Evolutionary conservation across 345 rosid species (phyloP).

Genomic region (Salix viminalis): DNA sequence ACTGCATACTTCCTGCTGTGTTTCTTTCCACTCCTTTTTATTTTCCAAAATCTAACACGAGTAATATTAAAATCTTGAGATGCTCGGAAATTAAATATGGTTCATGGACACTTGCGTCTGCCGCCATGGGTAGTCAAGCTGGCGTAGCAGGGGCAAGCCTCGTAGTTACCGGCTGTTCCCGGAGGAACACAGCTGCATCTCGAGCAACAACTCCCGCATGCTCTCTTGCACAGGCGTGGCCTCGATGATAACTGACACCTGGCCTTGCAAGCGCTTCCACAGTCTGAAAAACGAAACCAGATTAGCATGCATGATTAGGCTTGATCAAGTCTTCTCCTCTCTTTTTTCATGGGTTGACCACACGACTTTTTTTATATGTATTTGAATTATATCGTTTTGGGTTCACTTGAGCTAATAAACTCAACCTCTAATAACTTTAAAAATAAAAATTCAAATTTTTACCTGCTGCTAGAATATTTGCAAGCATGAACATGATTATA

Average conservation of each 20-base stretch:
- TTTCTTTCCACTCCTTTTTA: background rate
- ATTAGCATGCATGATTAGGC: background rate
- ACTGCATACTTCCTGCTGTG: background rate
- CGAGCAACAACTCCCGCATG: constrained; percentile 68
- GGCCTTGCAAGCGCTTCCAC: constrained; percentile 44
- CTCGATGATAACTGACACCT: constrained; percentile 63
- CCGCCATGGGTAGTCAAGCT: constrained; percentile 69
- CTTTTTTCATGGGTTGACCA: too few relatives aligned
- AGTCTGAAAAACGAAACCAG: constrained; percentile 6
- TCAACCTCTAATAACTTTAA: too few relatives aligned
- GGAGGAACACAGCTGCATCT: constrained; percentile 83
- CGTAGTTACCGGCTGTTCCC: constrained; percentile 62
- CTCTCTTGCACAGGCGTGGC: constrained; percentile 56
- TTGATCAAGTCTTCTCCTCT: background rate
- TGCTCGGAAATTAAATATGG: background rate
- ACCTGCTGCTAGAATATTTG: too few relatives aligned
- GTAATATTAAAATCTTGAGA: background rate
- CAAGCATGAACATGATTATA: too few relatives aligned
- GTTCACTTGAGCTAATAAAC: too few relatives aligned
- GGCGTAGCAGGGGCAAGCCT: constrained; percentile 64
- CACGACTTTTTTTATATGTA: too few relatives aligned
- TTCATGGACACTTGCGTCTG: constrained; percentile 68
- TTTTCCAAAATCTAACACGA: background rate
- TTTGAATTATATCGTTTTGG: too few relatives aligned
- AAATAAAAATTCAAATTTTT: too few relatives aligned